phyloP scores from a whole-genome alignment of 2,329 filamentous ascomycete species.

The Fusarium hostae region DNA sequence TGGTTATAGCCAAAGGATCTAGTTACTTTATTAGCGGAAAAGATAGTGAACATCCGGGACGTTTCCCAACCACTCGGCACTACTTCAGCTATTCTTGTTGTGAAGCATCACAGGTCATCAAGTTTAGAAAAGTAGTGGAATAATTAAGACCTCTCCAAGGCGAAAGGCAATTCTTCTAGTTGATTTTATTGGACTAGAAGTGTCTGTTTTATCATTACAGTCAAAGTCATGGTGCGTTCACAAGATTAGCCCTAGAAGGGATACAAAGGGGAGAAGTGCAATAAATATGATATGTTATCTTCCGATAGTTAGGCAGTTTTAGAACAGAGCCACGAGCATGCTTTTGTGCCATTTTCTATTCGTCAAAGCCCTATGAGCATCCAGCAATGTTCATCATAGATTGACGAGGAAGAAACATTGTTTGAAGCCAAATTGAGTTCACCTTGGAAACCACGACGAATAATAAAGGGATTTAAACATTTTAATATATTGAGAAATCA shows the following conservation, averaged over 20 bases:
- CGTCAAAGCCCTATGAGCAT: neutral
- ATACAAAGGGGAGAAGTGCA: neutral
- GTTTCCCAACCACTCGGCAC: neutral
- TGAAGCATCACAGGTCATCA: neutral
- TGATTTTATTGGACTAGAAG: neutral
- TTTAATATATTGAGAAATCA: neutral
- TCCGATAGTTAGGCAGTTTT: neutral
- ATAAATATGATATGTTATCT: fast-evolving
- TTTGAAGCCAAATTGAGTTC: too few species aligned
- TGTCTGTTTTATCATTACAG: neutral
- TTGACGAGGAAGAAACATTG: neutral
- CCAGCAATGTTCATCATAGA: too few species aligned
- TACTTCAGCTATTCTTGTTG: neutral
- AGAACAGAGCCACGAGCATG: fast-evolving
- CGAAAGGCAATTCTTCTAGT: neutral
- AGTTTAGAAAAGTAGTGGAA: too few species aligned
- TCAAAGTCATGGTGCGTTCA: fast-evolving
- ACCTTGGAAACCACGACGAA: fast-evolving
- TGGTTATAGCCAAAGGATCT: conserved; percentile 19
- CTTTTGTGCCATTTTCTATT: fast-evolving
- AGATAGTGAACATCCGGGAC: conserved; percentile 20
- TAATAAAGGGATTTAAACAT: fast-evolving
- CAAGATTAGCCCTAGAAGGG: neutral
- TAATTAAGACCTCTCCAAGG: neutral
- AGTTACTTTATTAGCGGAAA: conserved; percentile 29